Evolutionary conservation across 306 rosid genomes (phyloP), one percentile per base, ranked within the genome.

Genomic region (Quercus cerris): DNA sequence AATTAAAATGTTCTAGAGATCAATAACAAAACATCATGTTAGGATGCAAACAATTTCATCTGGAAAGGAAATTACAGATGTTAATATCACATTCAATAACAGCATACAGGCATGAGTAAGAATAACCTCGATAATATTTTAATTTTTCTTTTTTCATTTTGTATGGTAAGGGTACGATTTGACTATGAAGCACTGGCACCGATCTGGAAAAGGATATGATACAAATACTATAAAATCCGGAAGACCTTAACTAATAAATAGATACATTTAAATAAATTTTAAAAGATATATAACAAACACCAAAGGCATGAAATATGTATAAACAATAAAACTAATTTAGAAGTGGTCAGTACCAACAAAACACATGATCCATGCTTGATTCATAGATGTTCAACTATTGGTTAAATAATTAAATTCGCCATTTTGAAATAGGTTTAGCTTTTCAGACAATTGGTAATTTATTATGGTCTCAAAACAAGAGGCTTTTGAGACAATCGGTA

Each of bases 31-130:
- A 6, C 20, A 62, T 5, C 17, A 35, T 27, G 70, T 14, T 28
- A 28, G 41, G 41, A 27, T 63, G 41, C 70, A 2, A 14, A 5
- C 38, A 5, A 63, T 69, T n/a, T 38, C 30, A n/a, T 18, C n/a
- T 22, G 44, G 49, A 57, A 54, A 33, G 49, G 17, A 19, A 41
- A 64, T 56, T 38, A 49, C 46, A 75, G 64, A 81, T 52, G 64
- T 67, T 17, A 77, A 83, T 52, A 58, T 78, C 44, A 77, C 9
- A 78, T 18, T 70, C 56, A 49, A 61, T 54, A 33, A 23, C 56
- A 81, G 49, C 63, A 61, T 52, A 55, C 44, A 70, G 57, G n/a
- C 18, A 56, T 61, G 46, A 61, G 27, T 61, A 66, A 38, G 71
- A 13, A 59, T 11, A 59, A 22, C 66, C 66, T 59, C 66, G 31